phyloP scores from a whole-genome alignment of 495 filamentous ascomycete species.

The Talaromyces nanjingensis region DNA sequence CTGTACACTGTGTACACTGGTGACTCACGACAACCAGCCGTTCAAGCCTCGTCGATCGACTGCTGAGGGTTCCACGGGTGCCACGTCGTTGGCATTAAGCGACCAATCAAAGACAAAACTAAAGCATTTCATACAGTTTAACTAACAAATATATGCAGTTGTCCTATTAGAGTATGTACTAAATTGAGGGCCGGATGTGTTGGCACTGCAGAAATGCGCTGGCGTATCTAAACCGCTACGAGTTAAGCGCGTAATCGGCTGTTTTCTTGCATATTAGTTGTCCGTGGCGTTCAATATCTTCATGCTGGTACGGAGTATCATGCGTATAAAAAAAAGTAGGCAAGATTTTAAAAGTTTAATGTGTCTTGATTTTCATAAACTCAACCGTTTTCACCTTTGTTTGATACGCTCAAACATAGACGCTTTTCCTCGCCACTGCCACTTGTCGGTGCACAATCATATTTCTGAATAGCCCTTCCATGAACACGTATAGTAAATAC shows the following conservation, averaged over 20 bases:
- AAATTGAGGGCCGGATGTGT: background rate
- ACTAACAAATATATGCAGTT: background rate
- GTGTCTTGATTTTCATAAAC: background rate
- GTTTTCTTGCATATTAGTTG: background rate
- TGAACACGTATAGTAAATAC: background rate
- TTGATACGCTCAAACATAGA: background rate
- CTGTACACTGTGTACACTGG: background rate
- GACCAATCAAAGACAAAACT: background rate
- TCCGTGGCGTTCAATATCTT: background rate
- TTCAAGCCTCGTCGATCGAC: background rate
- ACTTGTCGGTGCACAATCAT: background rate
- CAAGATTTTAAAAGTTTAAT: background rate
- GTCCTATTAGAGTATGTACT: slow-evolving; percentile 2
- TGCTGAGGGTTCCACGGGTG: background rate
- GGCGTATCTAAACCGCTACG: background rate
- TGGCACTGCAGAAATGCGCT: slow-evolving; percentile 6
- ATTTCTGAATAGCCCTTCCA: background rate
- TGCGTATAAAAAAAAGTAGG: background rate
- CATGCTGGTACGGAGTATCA: no score
- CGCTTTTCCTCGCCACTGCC: background rate
- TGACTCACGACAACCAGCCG: background rate
- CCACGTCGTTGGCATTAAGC: background rate
- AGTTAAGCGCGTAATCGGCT: slow-evolving; percentile 1
- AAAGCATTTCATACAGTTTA: background rate
- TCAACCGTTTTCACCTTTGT: background rate